Base-by-base conservation (phyloP, 2,329 filamentous ascomycete genomes). In the Pseudogymnoascus sp. region DNA sequence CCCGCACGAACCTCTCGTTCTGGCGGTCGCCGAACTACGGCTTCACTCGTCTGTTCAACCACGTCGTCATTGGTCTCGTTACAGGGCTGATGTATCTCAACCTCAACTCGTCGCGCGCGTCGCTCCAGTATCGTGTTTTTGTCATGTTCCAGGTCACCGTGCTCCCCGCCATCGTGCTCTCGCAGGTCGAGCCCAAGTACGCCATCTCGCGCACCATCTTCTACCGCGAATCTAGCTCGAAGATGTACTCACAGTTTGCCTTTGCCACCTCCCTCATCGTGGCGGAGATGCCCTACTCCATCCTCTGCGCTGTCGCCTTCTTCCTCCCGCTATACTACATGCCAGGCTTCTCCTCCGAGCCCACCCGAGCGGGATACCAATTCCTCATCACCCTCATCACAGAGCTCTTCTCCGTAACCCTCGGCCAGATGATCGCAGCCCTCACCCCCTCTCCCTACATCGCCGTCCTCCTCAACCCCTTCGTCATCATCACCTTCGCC, bases 381-480 rank as follows among this genome's bases (percentile, higher is more conserved):
- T 83, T 85, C 67, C 73, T 86, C 25, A 86, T 84, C 73, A 84
- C 81, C 0, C 80, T 80, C 1, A 83, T 89, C 57, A 93, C 90
- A 0, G 92, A 96, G 74, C 75, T 96, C 60, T 96, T 96, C 77
- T 86, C 89, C 7, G 88, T 96, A 41, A 92, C 90, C 0, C 79
- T 96, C 1, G 85, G 85, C 0, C 85, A 88, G 68, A 83, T 85
- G 69, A 77, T 87, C 16, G 83, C 84, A 0, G 84, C 85, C 0
- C 87, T 85, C 66, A 81, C 84, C 0, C 85, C 85, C 0, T 86
- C 85, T 65, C 83, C 80, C 41, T 80, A 85, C 11, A 85, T 86
- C 48, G 85, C 85, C 0, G 77, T 82, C 0, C 77, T 87, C 5
- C 79, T 81, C 66, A 86, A 86, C 67, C 83, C 83, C 0, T 71